These are phyloP conservation scores for Cercophora sp. DNA, from an alignment of 495 filamentous ascomycete genomes.

Conservation along the genomic window DNA sequence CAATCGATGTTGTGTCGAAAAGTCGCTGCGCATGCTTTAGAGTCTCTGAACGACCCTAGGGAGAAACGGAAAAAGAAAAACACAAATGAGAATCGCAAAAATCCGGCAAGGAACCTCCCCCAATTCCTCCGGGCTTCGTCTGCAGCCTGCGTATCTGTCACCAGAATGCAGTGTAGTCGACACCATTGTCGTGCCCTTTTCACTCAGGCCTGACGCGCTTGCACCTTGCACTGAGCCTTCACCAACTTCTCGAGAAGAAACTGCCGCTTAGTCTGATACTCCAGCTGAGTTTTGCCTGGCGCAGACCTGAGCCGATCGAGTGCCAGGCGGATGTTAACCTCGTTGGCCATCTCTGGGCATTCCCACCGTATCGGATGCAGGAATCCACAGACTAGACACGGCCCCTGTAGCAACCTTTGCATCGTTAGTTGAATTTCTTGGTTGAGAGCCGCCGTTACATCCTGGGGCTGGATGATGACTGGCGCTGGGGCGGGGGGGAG, in stretches of 20 bases:
- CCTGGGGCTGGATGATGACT: background rate
- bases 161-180: too few species aligned
- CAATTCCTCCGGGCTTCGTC: too few species aligned
- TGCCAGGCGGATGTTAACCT: constrained; percentile 25
- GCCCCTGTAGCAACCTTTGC: constrained; percentile 15
- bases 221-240: too few species aligned
- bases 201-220: too few species aligned
- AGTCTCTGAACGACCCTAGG: too few species aligned
- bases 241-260: background rate
- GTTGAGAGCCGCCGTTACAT: background rate
- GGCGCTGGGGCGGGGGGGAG: background rate
- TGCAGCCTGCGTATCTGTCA: too few species aligned
- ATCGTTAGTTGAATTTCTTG: background rate
- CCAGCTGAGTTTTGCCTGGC: background rate
- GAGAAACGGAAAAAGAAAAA: too few species aligned
- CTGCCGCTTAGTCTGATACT: background rate
- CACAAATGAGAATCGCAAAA: too few species aligned
- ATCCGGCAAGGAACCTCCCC: too few species aligned
- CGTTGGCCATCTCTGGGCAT: constrained; percentile 32
- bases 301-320: constrained; percentile 17
- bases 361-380: constrained; percentile 21
- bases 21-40: too few species aligned
- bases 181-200: too few species aligned
- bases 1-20: too few species aligned
- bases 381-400: constrained; percentile 31